These are phyloP conservation scores for Jaapia argillacea DNA, from an alignment of 768 basidiomycete genomes.

Conservation along the genomic window DNA sequence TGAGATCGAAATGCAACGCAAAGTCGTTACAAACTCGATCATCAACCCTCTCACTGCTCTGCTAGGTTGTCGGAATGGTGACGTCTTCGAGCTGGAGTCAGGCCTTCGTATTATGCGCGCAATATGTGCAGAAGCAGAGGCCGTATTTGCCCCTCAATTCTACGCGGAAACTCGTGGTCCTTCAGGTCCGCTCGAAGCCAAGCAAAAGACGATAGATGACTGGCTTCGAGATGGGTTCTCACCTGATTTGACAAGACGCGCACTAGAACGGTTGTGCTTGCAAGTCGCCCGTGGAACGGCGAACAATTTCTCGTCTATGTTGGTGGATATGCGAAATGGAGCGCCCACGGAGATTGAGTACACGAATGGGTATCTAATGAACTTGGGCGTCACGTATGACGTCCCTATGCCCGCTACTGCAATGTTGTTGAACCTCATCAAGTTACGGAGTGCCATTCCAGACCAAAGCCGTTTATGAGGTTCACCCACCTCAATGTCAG, in stretches of 20 bases:
- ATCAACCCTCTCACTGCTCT: slow-evolving; percentile 85
- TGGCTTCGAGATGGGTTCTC: slow-evolving; percentile 32
- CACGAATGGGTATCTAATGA: slow-evolving; percentile 73
- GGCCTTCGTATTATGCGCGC: slow-evolving; percentile 34
- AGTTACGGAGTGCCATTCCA: slow-evolving; percentile 46
- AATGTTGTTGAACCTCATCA: slow-evolving; percentile 47
- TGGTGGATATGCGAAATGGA: slow-evolving; percentile 56
- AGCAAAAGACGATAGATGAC: slow-evolving; percentile 12
- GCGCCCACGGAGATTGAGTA: slow-evolving; percentile 67
- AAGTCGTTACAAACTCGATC: slow-evolving; percentile 71
- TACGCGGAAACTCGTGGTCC: slow-evolving; percentile 26
- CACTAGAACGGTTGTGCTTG: slow-evolving; percentile 46
- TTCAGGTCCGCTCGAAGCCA: slow-evolving; percentile 12
- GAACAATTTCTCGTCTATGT: slow-evolving; percentile 73
- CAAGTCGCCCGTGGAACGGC: slow-evolving; percentile 48
- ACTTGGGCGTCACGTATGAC: slow-evolving; percentile 45
- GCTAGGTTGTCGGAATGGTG: slow-evolving; percentile 72
- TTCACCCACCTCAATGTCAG: not conserved
- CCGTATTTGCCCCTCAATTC: slow-evolving; percentile 44
- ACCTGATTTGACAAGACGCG: slow-evolving; percentile 28
- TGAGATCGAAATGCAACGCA: slow-evolving; percentile 62
- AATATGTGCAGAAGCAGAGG: slow-evolving; percentile 66
- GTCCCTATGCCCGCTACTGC: slow-evolving; percentile 50
- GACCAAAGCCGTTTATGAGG: slow-evolving; percentile 29
- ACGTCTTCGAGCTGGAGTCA: slow-evolving; percentile 38